Percentiles rank a stretch among this genome's conserved stretches.
Evolutionary conservation across 78 protist genomes (phyloP).

Genomic region (Speleostelium caveatum): DNA sequence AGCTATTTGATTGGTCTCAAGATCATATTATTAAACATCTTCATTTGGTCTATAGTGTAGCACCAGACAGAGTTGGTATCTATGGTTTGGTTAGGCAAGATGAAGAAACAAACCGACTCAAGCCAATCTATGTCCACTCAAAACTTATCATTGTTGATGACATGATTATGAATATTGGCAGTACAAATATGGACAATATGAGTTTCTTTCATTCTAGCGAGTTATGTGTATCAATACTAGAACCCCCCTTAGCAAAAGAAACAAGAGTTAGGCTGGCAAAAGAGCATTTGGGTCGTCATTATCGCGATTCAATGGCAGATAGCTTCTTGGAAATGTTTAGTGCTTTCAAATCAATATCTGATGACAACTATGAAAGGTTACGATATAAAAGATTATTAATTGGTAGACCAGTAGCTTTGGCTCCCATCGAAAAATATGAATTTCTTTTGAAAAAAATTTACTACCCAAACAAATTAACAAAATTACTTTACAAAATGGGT

Average conservation of each 20-base stretch:
- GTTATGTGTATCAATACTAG: constrained; percentile 37
- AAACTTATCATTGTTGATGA: constrained; percentile 83
- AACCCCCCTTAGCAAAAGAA: constrained; percentile 62
- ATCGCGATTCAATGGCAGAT: constrained; percentile 2
- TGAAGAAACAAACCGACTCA: constrained; percentile 61
- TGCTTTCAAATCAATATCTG: constrained; percentile 48
- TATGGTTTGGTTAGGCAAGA: constrained; percentile 83
- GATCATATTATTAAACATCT: constrained; percentile 84
- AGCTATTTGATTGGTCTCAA: constrained; percentile 84
- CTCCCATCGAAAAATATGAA: constrained; percentile 57
- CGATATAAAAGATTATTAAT: constrained; percentile 43
- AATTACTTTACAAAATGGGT: constrained; percentile 53
- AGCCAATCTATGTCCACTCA: constrained; percentile 85
- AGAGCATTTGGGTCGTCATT: constrained; percentile 79
- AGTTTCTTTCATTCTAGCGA: constrained; percentile 81
- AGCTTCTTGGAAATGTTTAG: constrained; percentile 60
- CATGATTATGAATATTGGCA: constrained; percentile 49
- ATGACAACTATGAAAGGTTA: constrained; percentile 55
- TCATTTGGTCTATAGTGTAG: constrained; percentile 66
- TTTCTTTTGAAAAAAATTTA: constrained; percentile 58
- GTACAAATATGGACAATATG: constrained; percentile 86
- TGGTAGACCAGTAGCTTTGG: constrained; percentile 56
- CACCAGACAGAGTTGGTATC: constrained; percentile 86
- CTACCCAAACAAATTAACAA: constrained; percentile 65
- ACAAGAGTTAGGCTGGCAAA: constrained; percentile 66